A percentile compares a stretch with the other conserved stretches of the same genome.
phyloP scores from a whole-genome alignment of 2,329 filamentous ascomycete genomes.

The Fusarium duplospermum region DNA sequence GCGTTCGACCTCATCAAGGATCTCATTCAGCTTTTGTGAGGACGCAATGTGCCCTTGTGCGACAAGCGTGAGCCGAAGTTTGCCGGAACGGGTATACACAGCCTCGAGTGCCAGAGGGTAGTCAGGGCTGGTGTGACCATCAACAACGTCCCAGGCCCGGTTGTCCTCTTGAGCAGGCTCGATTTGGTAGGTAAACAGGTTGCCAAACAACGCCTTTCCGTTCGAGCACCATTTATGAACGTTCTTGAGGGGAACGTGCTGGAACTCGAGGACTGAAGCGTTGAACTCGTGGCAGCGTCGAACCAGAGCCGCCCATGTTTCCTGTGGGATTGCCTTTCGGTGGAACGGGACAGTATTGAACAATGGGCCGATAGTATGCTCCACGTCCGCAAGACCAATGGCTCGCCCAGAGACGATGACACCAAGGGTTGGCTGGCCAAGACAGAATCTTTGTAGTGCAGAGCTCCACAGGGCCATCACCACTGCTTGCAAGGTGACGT shows the following conservation, averaged over 20 bases:
- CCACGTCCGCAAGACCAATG: constrained; percentile 73
- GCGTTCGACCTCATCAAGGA: constrained; percentile 54
- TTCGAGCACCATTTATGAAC: constrained; percentile 82
- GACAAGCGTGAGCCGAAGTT: constrained; percentile 69
- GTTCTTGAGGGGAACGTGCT: constrained; percentile 78
- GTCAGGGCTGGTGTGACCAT: constrained; percentile 65
- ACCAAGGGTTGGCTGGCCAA: constrained; percentile 69
- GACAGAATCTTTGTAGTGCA: constrained; percentile 66
- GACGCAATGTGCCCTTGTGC: constrained; percentile 60
- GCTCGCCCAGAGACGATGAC: constrained; percentile 83
- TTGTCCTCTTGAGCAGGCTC: constrained; percentile 49
- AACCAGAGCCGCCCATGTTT: constrained; percentile 71
- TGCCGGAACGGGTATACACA: constrained; percentile 60
- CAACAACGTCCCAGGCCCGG: constrained; percentile 65
- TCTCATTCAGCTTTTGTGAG: constrained; percentile 37
- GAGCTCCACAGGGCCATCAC: constrained; percentile 80
- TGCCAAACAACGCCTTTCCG: constrained; percentile 77
- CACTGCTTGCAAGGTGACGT: constrained; percentile 82
- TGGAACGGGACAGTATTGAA: constrained; percentile 91
- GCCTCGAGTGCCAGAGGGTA: constrained; percentile 85
- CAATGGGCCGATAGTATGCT: constrained; percentile 80
- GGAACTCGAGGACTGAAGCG: constrained; percentile 74
- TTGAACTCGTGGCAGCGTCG: constrained; percentile 77
- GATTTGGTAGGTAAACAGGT: constrained; percentile 83
- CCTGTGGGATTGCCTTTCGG: constrained; percentile 54